phyloP scores from a whole-genome alignment of 1,139 yeast species.

The Hemisphaericaspora lyxosophila region DNA sequence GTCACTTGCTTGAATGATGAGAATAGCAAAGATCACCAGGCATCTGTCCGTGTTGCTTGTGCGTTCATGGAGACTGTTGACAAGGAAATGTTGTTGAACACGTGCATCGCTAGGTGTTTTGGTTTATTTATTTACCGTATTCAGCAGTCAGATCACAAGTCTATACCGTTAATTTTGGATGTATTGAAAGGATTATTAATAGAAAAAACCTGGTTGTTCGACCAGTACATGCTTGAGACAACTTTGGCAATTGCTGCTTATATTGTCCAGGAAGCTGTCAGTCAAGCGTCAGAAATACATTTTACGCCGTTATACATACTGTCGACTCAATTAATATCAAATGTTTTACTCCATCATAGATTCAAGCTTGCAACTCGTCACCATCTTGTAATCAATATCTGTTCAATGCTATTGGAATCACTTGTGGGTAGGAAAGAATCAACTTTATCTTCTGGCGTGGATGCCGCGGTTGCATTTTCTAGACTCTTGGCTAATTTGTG shows the following conservation, averaged over 20 bases:
- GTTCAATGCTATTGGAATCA: constrained; percentile 49
- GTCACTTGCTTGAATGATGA: constrained; percentile 2
- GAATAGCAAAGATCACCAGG: background rate
- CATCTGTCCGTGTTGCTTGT: constrained; percentile 7
- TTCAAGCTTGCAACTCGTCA: constrained; percentile 69
- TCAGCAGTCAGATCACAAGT: constrained; percentile 3
- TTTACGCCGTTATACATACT: constrained; percentile 26
- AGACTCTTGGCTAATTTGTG: constrained; percentile 69
- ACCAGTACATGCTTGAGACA: constrained; percentile 66
- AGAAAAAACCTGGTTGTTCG: constrained; percentile 56
- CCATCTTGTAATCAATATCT: constrained; percentile 56
- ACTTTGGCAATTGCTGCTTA: constrained; percentile 8
- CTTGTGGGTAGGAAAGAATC: constrained; percentile 29
- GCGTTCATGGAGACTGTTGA: constrained; percentile 9
- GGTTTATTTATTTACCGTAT: constrained; percentile 4
- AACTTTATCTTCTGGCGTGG: constrained; percentile 11
- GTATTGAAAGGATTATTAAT: constrained; percentile 41
- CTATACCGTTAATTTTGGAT: constrained; percentile 13
- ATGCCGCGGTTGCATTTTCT: constrained; percentile 47
- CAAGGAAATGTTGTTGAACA: constrained; percentile 7
- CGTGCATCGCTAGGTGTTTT: constrained; percentile 2
- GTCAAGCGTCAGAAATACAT: background rate
- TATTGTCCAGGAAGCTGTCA: background rate
- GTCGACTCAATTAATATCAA: constrained; percentile 50
- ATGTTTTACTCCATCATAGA: constrained; percentile 65